Conservation (phyloP, 306 rosid genomes). For the Abrus precatorius region DNA sequence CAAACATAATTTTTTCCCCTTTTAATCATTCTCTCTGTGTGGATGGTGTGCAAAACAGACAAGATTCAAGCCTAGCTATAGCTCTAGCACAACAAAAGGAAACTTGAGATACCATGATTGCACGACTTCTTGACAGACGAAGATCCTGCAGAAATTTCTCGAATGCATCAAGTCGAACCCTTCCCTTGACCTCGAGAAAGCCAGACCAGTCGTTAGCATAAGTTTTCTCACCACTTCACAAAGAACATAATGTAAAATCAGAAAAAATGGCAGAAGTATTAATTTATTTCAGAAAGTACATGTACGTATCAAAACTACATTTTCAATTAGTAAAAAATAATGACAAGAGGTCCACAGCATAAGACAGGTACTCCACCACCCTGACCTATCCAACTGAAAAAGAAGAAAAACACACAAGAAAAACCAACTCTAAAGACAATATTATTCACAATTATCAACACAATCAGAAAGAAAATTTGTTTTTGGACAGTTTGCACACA, state of each 20-base stretch:
- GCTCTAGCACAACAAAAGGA: slow-evolving; percentile 57
- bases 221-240: slow-evolving; percentile 86
- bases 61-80: slow-evolving; percentile 41
- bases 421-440: neutral
- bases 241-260: slow-evolving; percentile 46
- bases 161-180: slow-evolving; percentile 92
- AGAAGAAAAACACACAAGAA: too few relatives aligned
- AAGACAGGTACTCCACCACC: neutral
- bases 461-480: neutral
- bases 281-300: neutral
- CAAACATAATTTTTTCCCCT: neutral
- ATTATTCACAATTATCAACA: neutral
- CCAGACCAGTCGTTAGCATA: slow-evolving; percentile 86
- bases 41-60: slow-evolving; percentile 34
- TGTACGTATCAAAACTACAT: neutral
- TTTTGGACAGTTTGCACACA: slow-evolving; percentile 9
- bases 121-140: slow-evolving; percentile 88
- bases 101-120: slow-evolving; percentile 92
- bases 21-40: slow-evolving; percentile 26
- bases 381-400: neutral
- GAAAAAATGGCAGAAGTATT: slow-evolving; percentile 32
- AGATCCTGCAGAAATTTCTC: slow-evolving; percentile 93
- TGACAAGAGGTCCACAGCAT: neutral
- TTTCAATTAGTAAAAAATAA: slow-evolving; percentile 16
- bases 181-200: slow-evolving; percentile 90